These are phyloP conservation scores for Stachybotrys chartarum DNA, from an alignment of 2,329 filamentous ascomycete genomes.

Conservation along the genomic window DNA sequence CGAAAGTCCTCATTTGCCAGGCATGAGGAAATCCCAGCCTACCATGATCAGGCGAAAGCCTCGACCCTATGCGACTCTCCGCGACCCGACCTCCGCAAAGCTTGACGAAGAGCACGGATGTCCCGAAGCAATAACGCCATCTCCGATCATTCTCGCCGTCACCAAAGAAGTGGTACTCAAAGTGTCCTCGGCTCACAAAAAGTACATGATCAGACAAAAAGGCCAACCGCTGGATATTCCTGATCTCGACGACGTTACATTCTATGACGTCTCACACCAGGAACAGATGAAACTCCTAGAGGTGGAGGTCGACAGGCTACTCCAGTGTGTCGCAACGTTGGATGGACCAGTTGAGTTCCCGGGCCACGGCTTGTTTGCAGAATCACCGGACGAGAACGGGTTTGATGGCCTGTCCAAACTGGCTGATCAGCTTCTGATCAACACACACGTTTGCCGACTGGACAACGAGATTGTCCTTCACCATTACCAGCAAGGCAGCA, in stretches of 20 bases:
- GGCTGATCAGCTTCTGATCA: not conserved
- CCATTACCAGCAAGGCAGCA: not conserved
- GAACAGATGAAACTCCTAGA: not conserved
- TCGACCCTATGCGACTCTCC: too few relatives aligned
- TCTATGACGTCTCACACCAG: not conserved
- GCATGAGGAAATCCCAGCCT: too few relatives aligned
- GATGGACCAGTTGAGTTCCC: not conserved
- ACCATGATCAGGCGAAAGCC: too few relatives aligned
- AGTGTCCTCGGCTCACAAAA: not conserved
- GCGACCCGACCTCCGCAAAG: too few relatives aligned
- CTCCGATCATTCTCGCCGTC: not conserved
- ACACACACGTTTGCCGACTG: not conserved
- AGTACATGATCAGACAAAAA: not conserved
- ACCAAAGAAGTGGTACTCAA: not conserved
- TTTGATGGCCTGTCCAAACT: not conserved
- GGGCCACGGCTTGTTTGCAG: not conserved
- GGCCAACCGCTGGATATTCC: not conserved
- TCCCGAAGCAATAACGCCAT: not conserved
- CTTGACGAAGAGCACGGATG: not conserved
- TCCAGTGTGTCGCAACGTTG: not conserved
- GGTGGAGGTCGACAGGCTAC: not conserved
- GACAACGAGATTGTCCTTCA: not conserved
- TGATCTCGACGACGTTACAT: not conserved
- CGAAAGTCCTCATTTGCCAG: too few relatives aligned
- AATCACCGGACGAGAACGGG: not conserved